These are phyloP conservation scores for Barnettozyma salicaria DNA, from an alignment of 805 yeast genomes.

Conservation along the genomic window DNA sequence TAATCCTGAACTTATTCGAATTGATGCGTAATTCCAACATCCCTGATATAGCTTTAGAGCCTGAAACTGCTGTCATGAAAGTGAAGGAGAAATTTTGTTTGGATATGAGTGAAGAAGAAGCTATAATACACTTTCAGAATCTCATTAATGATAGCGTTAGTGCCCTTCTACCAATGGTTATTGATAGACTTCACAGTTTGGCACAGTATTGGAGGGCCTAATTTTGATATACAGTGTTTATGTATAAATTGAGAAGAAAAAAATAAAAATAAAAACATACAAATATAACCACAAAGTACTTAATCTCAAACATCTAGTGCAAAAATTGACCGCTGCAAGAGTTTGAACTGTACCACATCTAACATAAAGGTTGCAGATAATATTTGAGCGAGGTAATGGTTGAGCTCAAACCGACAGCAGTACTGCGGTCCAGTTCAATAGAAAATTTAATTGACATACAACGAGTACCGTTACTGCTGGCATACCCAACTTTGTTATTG, in stretches of 20 bases:
- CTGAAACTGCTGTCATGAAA: slow-evolving; percentile 79
- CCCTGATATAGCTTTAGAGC: slow-evolving; percentile 83
- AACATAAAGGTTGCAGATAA: too few relatives aligned
- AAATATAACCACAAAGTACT: too few relatives aligned
- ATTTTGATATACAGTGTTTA: background rate
- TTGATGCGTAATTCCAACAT: slow-evolving; percentile 91
- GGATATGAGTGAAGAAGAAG: slow-evolving; percentile 93
- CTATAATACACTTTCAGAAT: slow-evolving; percentile 89
- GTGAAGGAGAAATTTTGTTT: slow-evolving; percentile 92
- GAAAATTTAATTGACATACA: slow-evolving; percentile 25
- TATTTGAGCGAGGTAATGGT: too few relatives aligned
- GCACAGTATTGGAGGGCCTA: slow-evolving; percentile 98
- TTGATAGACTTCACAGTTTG: slow-evolving; percentile 87
- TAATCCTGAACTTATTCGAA: slow-evolving; percentile 85
- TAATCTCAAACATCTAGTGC: too few relatives aligned
- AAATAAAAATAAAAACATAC: background rate
- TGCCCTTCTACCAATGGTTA: slow-evolving; percentile 90
- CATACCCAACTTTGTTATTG: slow-evolving; percentile 24
- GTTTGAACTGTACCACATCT: too few relatives aligned
- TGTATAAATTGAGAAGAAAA: background rate
- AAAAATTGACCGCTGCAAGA: too few relatives aligned
- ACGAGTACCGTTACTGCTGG: slow-evolving; percentile 23
- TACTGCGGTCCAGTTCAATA: too few relatives aligned
- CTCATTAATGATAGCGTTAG: slow-evolving; percentile 90
- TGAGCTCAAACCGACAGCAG: too few relatives aligned